A percentile compares a stretch with the other conserved stretches of the same genome.
Conservation (phyloP, 352 stramenopile genomes). For the Aphanomyces stellatus region DNA sequence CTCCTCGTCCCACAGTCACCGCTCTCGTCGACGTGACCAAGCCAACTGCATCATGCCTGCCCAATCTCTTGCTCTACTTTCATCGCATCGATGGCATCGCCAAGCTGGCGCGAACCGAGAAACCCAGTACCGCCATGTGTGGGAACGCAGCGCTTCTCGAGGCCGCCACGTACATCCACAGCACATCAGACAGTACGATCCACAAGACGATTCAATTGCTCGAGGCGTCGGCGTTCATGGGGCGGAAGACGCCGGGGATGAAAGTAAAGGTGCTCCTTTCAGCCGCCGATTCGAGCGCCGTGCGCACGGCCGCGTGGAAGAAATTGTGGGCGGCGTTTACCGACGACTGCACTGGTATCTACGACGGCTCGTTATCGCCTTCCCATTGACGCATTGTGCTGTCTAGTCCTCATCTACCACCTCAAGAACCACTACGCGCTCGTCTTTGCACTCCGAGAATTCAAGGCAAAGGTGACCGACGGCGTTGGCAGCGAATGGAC, state of each 20-base stretch:
- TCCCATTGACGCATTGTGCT: not conserved
- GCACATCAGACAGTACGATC: not conserved
- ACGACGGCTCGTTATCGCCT: not conserved
- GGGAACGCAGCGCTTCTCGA: slow-evolving; percentile 51
- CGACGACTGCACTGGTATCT: not conserved
- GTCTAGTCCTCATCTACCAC: slow-evolving; percentile 44
- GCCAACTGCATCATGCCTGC: not conserved
- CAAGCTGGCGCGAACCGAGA: slow-evolving; percentile 31
- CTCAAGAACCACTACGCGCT: slow-evolving; percentile 77
- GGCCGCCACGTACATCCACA: slow-evolving; percentile 21
- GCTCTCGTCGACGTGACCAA: not conserved
- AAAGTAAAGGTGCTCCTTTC: not conserved
- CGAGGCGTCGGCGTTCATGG: slow-evolving; percentile 28
- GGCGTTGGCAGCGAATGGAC: no score
- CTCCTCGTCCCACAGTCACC: not conserved
- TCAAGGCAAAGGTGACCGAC: slow-evolving; percentile 22
- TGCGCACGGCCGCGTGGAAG: slow-evolving; percentile 16
- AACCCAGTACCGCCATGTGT: slow-evolving; percentile 56
- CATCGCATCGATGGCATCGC: slow-evolving; percentile 41
- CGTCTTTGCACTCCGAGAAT: slow-evolving; percentile 56
- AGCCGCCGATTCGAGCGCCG: not conserved
- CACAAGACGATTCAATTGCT: not conserved
- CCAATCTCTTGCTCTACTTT: slow-evolving; percentile 31
- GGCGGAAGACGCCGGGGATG: slow-evolving; percentile 8
- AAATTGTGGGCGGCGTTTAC: slow-evolving; percentile 23